Conservation (phyloP, 1,284 basidiomycete species). For the Tranzscheliella williamsii region DNA sequence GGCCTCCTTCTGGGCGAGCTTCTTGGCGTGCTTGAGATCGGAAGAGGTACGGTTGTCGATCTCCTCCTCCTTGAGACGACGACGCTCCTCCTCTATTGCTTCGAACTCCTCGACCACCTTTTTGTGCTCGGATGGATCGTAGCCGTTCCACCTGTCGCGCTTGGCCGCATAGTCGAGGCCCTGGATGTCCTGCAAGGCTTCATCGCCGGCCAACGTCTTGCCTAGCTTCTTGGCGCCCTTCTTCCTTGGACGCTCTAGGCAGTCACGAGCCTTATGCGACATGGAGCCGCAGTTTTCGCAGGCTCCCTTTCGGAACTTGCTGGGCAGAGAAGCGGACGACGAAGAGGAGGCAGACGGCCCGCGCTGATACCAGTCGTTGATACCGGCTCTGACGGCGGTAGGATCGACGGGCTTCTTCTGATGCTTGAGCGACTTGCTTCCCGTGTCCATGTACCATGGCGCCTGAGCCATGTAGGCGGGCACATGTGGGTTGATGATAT, state of each 20-base stretch:
- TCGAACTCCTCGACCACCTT: conserved; percentile 87
- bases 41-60: conserved; percentile 83
- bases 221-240: conserved; percentile 93
- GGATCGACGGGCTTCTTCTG: conserved; percentile 73
- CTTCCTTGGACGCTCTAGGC: conserved; percentile 92
- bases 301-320: conserved; percentile 93
- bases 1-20: conserved; percentile 78
- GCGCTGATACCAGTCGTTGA: conserved; percentile 90
- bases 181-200: conserved; percentile 78
- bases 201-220: conserved; percentile 87
- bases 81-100: conserved; percentile 82
- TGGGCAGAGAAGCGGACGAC: conserved; percentile 65
- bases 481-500: conserved; percentile 96
- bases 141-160: conserved; percentile 97
- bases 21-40: conserved; percentile 68
- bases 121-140: conserved; percentile 84
- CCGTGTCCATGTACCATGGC: conserved; percentile 96
- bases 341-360: conserved; percentile 64
- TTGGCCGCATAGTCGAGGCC: conserved; percentile 78
- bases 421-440: conserved; percentile 82
- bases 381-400: conserved; percentile 70
- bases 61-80: conserved; percentile 88
- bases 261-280: conserved; percentile 88
- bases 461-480: conserved; percentile 75
- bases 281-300: conserved; percentile 98